A percentile compares a stretch with the other conserved stretches of the same genome.
Conservation (phyloP, 768 basidiomycete genomes). For the Trametes cingulata region DNA sequence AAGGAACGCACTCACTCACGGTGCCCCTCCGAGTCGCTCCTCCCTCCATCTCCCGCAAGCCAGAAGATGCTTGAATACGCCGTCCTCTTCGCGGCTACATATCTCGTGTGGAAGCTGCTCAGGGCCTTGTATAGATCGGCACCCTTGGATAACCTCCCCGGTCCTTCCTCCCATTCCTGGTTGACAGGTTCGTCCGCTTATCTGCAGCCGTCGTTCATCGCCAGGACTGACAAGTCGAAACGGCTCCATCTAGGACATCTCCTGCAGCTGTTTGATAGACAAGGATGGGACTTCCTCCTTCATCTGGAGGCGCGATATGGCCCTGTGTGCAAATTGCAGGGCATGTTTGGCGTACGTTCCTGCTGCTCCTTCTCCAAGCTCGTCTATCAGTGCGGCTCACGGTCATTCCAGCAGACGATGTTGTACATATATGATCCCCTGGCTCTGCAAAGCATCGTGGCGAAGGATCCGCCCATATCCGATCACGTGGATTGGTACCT, state of each 20-base stretch:
- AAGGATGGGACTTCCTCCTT: slow-evolving; percentile 14
- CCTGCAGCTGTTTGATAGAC: not conserved
- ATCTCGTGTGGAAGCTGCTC: not conserved
- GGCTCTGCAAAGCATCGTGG: slow-evolving; percentile 18
- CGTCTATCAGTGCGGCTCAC: not conserved
- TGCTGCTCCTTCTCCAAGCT: not conserved
- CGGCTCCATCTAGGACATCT: slow-evolving; percentile 9
- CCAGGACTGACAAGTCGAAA: not conserved
- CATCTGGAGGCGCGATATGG: slow-evolving; percentile 10
- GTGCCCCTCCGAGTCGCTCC: no score
- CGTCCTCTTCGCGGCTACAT: not conserved
- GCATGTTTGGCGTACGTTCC: slow-evolving; percentile 8
- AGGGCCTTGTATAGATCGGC: not conserved
- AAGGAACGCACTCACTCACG: no score
- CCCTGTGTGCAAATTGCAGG: slow-evolving; percentile 8
- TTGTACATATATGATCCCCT: slow-evolving; percentile 19
- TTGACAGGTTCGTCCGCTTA: not conserved
- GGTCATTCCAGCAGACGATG: not conserved
- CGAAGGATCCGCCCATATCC: slow-evolving; percentile 17
- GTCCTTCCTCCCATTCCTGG: slow-evolving; percentile 9
- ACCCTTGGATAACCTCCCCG: slow-evolving; percentile 14
- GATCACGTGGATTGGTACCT: slow-evolving; percentile 12
- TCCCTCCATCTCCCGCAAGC: not conserved
- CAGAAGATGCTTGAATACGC: not conserved
- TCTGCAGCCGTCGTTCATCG: not conserved